These are phyloP conservation scores for Syncephalastrum contaminatum DNA, from an alignment of 371 early-diverging fungal genomes.

Conservation along the genomic window DNA sequence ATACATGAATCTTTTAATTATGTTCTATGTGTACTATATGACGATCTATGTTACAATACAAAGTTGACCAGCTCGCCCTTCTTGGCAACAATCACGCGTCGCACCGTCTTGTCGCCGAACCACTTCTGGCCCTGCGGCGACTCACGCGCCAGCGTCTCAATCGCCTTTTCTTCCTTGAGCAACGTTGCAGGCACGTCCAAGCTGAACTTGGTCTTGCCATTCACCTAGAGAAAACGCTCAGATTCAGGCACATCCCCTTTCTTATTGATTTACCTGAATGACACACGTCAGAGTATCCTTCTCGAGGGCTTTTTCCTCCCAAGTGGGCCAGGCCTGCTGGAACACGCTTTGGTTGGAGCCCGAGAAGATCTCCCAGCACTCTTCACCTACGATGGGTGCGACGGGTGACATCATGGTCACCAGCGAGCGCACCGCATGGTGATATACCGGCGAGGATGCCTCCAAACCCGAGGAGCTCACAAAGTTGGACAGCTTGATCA, in stretches of 20 bases:
- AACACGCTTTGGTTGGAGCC: constrained; percentile 42
- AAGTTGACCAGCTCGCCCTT: constrained; percentile 78
- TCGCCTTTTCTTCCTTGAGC: constrained; percentile 23
- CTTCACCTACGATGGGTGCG: constrained; percentile 75
- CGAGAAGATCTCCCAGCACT: constrained; percentile 62
- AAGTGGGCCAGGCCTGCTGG: constrained; percentile 62
- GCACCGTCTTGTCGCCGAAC: constrained; percentile 51
- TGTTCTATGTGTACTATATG: too few relatives aligned
- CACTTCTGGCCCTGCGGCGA: constrained; percentile 58
- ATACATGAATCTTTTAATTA: too few relatives aligned
- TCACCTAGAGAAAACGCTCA: constrained; percentile 47
- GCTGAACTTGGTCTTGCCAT: constrained; percentile 78
- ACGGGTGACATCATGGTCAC: constrained; percentile 77
- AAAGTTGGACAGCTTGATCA: constrained; percentile 82
- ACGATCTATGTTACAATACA: constrained; percentile 29
- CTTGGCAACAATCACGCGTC: constrained; percentile 70
- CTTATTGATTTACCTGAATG: constrained; percentile 46
- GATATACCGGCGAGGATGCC: constrained; percentile 47
- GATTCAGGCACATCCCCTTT: not conserved
- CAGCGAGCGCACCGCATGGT: constrained; percentile 55
- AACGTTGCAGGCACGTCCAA: constrained; percentile 54
- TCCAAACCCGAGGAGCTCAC: constrained; percentile 28
- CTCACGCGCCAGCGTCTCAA: constrained; percentile 50
- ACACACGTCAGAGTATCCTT: constrained; percentile 53
- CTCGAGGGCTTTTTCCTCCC: constrained; percentile 53